A percentile compares a stretch with the other conserved stretches of the same genome.
Conservation (phyloP, 2,329 filamentous ascomycete species). For the Lithohypha guttulata region DNA sequence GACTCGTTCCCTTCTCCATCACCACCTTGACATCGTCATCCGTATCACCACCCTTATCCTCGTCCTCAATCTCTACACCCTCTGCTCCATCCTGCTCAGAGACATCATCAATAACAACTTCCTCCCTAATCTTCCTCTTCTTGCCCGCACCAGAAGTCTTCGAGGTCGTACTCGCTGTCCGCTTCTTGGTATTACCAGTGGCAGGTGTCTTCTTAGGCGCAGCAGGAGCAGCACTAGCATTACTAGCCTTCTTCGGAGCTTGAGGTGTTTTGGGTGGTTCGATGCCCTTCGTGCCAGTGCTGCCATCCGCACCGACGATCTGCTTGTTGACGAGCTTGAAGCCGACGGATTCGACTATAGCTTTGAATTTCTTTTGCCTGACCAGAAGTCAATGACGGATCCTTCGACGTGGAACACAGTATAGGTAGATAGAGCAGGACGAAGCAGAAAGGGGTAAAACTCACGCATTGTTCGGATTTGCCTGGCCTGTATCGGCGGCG, state of each 20-base stretch:
- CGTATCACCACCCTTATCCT: background rate
- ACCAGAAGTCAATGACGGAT: background rate
- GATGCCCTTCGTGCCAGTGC: background rate
- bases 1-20: background rate
- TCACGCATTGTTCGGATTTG: conserved; percentile 10
- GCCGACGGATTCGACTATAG: conserved; percentile 10
- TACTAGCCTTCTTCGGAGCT: background rate
- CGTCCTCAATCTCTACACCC: background rate
- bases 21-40: background rate
- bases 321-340: conserved; percentile 10
- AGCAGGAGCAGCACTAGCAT: background rate
- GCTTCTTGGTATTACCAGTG: no score
- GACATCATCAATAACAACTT: no score
- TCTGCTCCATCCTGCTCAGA: background rate
- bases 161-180: background rate
- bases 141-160: background rate
- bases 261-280: background rate
- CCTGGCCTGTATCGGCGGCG: conserved; percentile 6
- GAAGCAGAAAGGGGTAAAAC: background rate
- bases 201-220: background rate
- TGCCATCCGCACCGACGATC: conserved; percentile 4
- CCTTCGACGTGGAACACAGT: background rate
- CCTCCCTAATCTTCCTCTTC: background rate
- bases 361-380: conserved; percentile 13
- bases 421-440: background rate